Conservation (phyloP, 2,329 filamentous ascomycete species). For the Phialophora macrospora region DNA sequence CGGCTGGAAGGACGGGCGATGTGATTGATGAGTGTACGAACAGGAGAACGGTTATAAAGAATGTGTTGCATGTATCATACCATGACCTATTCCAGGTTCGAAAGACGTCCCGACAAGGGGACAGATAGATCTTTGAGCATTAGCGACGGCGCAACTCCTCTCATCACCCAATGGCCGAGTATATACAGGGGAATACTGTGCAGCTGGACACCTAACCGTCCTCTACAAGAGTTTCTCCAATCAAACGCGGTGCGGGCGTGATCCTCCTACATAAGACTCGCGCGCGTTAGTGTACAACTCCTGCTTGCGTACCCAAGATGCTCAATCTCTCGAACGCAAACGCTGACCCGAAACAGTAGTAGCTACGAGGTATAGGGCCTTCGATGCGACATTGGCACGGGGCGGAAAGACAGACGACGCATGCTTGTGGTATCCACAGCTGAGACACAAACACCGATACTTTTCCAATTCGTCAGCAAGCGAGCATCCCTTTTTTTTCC, state of each 20-base stretch:
- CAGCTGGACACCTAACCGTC: not conserved
- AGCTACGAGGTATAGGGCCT: not conserved
- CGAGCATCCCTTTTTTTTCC: not conserved
- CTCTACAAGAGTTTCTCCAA: too few species aligned
- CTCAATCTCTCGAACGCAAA: not conserved
- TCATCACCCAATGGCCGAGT: slow-evolving; percentile 3
- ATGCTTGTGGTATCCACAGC: slow-evolving; percentile 10
- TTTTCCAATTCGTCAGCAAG: slow-evolving; percentile 4
- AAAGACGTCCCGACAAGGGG: too few species aligned
- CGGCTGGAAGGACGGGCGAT: slow-evolving; percentile 74
- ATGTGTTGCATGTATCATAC: not conserved
- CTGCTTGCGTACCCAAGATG: not conserved
- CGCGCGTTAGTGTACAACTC: not conserved
- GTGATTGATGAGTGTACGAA: slow-evolving; percentile 53
- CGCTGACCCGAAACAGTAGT: not conserved
- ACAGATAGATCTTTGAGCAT: slow-evolving; percentile 20
- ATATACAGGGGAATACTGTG: too few species aligned
- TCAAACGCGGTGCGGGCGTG: not conserved
- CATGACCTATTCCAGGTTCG: not conserved
- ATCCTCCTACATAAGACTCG: not conserved
- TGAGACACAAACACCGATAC: slow-evolving; percentile 4
- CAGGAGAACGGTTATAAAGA: not conserved
- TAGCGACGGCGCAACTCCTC: slow-evolving; percentile 29
- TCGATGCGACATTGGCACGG: slow-evolving; percentile 5
- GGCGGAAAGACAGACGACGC: not conserved